These are phyloP conservation scores for Fusarium virguliforme DNA, from an alignment of 2,329 filamentous ascomycete genomes.

Conservation along the genomic window DNA sequence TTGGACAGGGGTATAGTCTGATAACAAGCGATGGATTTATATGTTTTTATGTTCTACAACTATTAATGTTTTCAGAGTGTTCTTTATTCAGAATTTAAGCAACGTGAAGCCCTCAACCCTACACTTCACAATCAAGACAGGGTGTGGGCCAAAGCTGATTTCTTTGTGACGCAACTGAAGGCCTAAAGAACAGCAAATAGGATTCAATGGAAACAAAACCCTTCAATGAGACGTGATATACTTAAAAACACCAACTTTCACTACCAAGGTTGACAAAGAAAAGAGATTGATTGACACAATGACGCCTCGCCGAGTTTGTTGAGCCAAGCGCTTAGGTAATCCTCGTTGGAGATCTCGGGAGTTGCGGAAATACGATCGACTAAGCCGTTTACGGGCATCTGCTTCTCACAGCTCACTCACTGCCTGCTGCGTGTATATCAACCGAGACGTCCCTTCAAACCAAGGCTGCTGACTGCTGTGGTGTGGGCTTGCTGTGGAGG, in stretches of 20 bases:
- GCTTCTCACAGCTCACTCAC: conserved; percentile 20
- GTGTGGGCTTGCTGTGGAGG: background rate
- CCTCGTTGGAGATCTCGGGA: conserved; percentile 31
- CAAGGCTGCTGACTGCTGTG: background rate
- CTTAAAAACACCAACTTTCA: background rate
- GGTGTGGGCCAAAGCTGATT: background rate
- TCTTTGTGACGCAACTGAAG: background rate
- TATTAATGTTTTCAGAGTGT: too few relatives aligned
- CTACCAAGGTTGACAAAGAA: too few relatives aligned
- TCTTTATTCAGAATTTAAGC: too few relatives aligned
- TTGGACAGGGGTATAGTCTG: background rate
- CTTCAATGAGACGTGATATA: background rate
- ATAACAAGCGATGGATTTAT: background rate
- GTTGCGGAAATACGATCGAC: conserved; percentile 35
- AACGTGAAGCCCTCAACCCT: background rate
- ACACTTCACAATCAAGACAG: background rate
- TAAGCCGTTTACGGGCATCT: conserved; percentile 41
- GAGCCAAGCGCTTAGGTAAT: conserved; percentile 44
- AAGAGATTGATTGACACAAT: conserved; percentile 13
- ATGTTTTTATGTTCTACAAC: too few relatives aligned
- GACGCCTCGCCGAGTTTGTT: too few relatives aligned
- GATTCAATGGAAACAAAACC: too few relatives aligned
- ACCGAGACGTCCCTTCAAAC: background rate
- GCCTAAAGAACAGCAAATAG: background rate
- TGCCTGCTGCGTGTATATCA: conserved; percentile 19